These are phyloP conservation scores for Sphagnum tenellum DNA, from an alignment of 225 moss, liverwort and hornwort genomes.

Conservation along the genomic window DNA sequence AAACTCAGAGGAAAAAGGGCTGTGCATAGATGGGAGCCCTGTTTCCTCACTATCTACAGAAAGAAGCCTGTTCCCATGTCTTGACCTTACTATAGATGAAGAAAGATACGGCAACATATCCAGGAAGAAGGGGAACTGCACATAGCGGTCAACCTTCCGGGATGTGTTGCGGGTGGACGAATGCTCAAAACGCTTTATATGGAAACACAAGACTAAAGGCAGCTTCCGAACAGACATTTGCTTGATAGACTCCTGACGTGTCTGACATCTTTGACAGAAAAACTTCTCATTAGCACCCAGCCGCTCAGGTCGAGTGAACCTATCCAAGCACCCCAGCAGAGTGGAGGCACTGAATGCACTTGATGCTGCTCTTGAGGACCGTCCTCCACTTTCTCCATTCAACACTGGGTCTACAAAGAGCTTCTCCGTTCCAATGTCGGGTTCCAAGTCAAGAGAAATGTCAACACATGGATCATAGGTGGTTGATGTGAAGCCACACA, in stretches of 20 bases:
- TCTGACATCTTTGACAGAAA: constrained; percentile 75
- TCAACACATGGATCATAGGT: constrained; percentile 95
- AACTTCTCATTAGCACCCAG: constrained; percentile 81
- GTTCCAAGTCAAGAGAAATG: constrained; percentile 82
- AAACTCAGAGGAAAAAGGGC: constrained; percentile 46
- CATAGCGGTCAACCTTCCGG: constrained; percentile 83
- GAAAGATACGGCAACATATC: constrained; percentile 83
- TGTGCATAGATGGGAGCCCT: constrained; percentile 15
- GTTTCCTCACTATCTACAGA: constrained; percentile 45
- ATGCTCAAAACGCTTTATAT: constrained; percentile 94
- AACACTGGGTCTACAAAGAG: constrained; percentile 50
- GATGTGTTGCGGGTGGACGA: constrained; percentile 80
- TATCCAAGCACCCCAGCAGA: constrained; percentile 78
- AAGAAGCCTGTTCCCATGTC: constrained; percentile 81
- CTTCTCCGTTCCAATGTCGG: constrained; percentile 70
- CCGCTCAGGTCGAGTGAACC: constrained; percentile 80
- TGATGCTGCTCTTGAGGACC: constrained; percentile 64
- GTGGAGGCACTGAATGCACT: constrained; percentile 71
- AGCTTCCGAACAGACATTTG: constrained; percentile 91
- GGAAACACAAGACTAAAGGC: constrained; percentile 79
- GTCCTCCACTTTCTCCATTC: constrained; percentile 52
- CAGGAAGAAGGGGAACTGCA: constrained; percentile 78
- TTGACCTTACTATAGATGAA: constrained; percentile 75
- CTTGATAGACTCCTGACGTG: constrained; percentile 84
- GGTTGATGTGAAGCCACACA: constrained; percentile 89